phyloP scores from a whole-genome alignment of 768 basidiomycete genomes.

The Hydnomerulius pinastri region DNA sequence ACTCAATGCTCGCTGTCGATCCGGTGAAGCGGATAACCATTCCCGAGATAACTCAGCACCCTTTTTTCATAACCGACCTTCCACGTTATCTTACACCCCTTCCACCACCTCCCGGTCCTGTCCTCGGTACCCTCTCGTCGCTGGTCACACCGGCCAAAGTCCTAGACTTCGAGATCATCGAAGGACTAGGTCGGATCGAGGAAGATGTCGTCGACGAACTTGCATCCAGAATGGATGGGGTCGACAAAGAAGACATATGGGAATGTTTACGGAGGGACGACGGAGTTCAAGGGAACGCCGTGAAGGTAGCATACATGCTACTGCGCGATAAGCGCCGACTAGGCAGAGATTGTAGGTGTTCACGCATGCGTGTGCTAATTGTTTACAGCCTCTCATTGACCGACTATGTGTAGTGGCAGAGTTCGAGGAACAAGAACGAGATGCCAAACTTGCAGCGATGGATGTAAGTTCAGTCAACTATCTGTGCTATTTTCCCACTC shows the following conservation, averaged over 20 bases:
- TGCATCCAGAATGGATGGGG: conserved; percentile 65
- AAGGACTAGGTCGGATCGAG: conserved; percentile 89
- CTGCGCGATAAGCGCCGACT: conserved; percentile 85
- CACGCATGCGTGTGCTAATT: neutral
- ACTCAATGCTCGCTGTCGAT: conserved; percentile 90
- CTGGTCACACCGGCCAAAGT: conserved; percentile 69
- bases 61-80: conserved; percentile 87
- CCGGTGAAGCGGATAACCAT: conserved; percentile 94
- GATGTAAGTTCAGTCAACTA: conserved; percentile 59
- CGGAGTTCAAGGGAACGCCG: conserved; percentile 84
- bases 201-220: conserved; percentile 89
- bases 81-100: conserved; percentile 85
- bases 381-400: conserved; percentile 1
- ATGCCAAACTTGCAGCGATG: conserved; percentile 76
- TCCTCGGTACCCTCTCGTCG: conserved; percentile 71
- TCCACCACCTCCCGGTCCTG: conserved; percentile 74
- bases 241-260: conserved; percentile 86
- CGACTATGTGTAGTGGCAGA: conserved; percentile 55
- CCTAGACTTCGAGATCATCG: conserved; percentile 83
- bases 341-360: conserved; percentile 76
- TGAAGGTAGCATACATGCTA: conserved; percentile 96
- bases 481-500: conserved; percentile 6
- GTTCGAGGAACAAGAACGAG: conserved; percentile 84
- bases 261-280: conserved; percentile 81
- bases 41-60: conserved; percentile 85